phyloP scores from a whole-genome alignment of 2,329 filamentous ascomycete species.

The Fusarium citri region DNA sequence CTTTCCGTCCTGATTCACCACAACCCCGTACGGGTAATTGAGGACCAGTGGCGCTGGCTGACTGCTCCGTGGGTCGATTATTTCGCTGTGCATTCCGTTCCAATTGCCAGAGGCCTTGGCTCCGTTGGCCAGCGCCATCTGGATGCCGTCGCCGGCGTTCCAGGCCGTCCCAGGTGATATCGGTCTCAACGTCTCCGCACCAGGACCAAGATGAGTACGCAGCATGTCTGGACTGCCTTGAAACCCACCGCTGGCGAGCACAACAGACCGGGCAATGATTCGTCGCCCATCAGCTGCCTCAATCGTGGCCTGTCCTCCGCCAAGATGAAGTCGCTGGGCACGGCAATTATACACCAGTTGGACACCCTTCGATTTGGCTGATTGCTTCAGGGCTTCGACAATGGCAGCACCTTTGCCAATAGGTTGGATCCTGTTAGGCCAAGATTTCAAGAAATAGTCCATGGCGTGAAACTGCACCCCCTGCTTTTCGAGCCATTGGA shows the following conservation, averaged over 20 bases:
- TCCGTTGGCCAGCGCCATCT: conserved; percentile 15
- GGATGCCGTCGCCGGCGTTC: conserved; percentile 14
- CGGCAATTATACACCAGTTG: conserved; percentile 13
- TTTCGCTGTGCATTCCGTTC: conserved; percentile 8
- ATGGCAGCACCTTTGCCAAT: conserved; percentile 15
- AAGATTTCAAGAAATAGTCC: conserved; percentile 19
- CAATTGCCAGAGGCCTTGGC: conserved; percentile 11
- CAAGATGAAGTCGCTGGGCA: conserved; percentile 15
- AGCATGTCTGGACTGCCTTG: conserved; percentile 14
- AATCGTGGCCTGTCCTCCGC: conserved; percentile 2
- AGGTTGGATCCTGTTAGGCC: conserved; percentile 15
- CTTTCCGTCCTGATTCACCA: conserved; percentile 13
- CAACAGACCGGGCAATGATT: conserved; percentile 10
- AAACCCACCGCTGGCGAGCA: conserved; percentile 13
- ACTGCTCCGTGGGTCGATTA: conserved; percentile 15
- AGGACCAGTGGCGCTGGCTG: conserved; percentile 11
- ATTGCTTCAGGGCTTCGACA: conserved; percentile 12
- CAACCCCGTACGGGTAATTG: conserved; percentile 10
- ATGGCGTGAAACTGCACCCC: conserved; percentile 12
- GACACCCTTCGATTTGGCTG: conserved; percentile 16
- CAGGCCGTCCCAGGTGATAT: conserved; percentile 14
- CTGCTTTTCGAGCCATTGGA: conserved; percentile 15
- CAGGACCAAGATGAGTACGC: conserved; percentile 16
- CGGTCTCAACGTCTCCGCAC: conserved; percentile 14
- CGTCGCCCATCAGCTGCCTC: conserved; percentile 13